These are phyloP conservation scores for Rubroboletus satanas DNA, from an alignment of 768 basidiomycete genomes.

Conservation along the genomic window DNA sequence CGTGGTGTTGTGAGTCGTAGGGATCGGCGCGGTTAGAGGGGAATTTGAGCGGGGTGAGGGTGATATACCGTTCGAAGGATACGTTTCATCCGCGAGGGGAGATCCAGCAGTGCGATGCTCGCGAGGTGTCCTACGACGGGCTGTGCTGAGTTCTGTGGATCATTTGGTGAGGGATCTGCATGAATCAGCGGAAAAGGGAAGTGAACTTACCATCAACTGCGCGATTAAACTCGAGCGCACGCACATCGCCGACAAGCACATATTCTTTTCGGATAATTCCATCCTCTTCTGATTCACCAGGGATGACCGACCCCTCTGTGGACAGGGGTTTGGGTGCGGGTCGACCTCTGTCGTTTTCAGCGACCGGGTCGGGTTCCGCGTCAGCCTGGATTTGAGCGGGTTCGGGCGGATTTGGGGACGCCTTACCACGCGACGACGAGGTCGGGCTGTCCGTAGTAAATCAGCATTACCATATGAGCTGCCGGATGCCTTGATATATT, in stretches of 20 bases:
- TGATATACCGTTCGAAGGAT: conserved; percentile 35
- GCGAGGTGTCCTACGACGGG: conserved; percentile 54
- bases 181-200: not conserved
- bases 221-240: conserved; percentile 88
- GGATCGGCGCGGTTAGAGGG: conserved; percentile 22
- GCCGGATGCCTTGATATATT: not conserved
- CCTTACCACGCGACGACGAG: conserved; percentile 18
- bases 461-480: not conserved
- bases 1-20: conserved; percentile 40
- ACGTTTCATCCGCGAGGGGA: conserved; percentile 45
- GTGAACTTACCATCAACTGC: conserved; percentile 76
- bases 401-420: conserved; percentile 9
- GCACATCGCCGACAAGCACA: conserved; percentile 86
- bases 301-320: conserved; percentile 65
- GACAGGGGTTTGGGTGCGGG: conserved; percentile 31
- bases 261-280: conserved; percentile 82
- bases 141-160: conserved; percentile 56
- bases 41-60: conserved; percentile 22
- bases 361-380: conserved; percentile 5
- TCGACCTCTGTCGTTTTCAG: conserved; percentile 14
- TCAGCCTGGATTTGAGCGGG: conserved; percentile 13
- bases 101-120: conserved; percentile 52
- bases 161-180: conserved; percentile 9
- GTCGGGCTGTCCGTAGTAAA: conserved; percentile 8
- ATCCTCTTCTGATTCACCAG: conserved; percentile 83